Base-by-base conservation (phyloP, 208 protist genomes). In the Wallacemonas sp. region DNA sequence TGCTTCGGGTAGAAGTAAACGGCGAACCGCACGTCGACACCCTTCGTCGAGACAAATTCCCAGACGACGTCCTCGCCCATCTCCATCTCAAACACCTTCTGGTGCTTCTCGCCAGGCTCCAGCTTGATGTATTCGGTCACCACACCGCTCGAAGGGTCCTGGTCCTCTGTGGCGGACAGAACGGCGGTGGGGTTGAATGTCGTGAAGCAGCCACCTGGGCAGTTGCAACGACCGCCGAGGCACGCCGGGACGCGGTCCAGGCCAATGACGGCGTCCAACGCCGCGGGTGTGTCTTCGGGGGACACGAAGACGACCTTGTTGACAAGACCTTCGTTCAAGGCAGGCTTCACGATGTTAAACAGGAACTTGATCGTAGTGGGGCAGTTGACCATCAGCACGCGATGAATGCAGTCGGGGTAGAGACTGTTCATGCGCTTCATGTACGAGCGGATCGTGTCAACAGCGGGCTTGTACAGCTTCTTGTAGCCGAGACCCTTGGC, bases 381-480 rank as follows among this genome's bases (percentile, higher is more conserved):
- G 46, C 71, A 82, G 66, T 91, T 91, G 36, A 83, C 73, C 17
- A 79, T 67, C 13, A 83, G 60, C 27, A 91, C 66, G 48, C 75
- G 77, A 52, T 85, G 72, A 1, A 86, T 65, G 21, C 60, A 61
- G 39, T 91, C 79, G 17, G 84, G 78, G 68, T 85, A 87, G 65
- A 85, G 75, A 17, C 61, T 37, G 27, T 82, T 66, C 62, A 73
- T 67, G 46, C 71, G 63, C 17, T 48, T 32, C 39, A 74, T 57
- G 15, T 52, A 60, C 12, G 52, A 10, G 29, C 48, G 62, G 5
- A 78, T 26, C 32, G 68, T 32, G 45, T 74, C 64, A 21, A 82
- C 13, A 48, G 66, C 48, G 24, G 61, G 45, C 24, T 59, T 66
- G 41, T 65, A 38, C 30, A 82, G 44, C 66, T 68, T 66, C 21